Base-by-base conservation (phyloP, 352 stramenopile species). In the Blastocystis sp. region DNA sequence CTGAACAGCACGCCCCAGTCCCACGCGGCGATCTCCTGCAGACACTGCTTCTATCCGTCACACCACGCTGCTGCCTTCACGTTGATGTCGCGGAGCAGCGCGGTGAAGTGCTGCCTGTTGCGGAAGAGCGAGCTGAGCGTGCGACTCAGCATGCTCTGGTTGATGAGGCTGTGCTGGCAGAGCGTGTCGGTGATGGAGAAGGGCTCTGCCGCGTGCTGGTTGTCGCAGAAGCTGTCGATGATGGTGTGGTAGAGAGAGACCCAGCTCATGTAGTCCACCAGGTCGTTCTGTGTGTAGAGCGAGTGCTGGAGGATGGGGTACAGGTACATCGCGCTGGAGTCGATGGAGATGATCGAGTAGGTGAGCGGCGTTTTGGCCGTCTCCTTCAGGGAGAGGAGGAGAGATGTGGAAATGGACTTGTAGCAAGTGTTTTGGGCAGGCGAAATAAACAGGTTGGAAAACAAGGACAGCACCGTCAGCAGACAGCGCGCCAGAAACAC, bases 231-330 rank as follows among this genome's bases (percentile, higher is more conserved):
- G 11, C 28, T 40, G n/a, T 81, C 71, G 3, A 81, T 7, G 43
- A 81, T 65, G 43, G 64, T 81, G 48, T 81, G 48, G 66, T 66
- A 81, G 2, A 81, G 40, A 5, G 43, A 38, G 21, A 81, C 43
- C 71, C 71, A 81, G 9, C 40, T 62, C 14, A 81, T 19, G 60
- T 65, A 81, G 40, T 81, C 71, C 28, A 41, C 45, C 48, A 81
- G 43, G 34, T 65, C 41, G 21, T 56, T 81, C 40, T 62, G 2
- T 34, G 7, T 5, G 21, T 62, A 81, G 2, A 38, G 34, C 19
- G 41, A 66, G 38, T 81, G 71, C 28, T 81, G 11, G 14, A 81
- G 48, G 60, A 81, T 81, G 2, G 71, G 71, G 45, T 81, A 81
- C 71, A 64, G 40, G 53, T 81, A 81, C 43, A 81, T n/a, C 9